phyloP scores from a whole-genome alignment of 768 basidiomycete species.

The Phallus indusiatus region DNA sequence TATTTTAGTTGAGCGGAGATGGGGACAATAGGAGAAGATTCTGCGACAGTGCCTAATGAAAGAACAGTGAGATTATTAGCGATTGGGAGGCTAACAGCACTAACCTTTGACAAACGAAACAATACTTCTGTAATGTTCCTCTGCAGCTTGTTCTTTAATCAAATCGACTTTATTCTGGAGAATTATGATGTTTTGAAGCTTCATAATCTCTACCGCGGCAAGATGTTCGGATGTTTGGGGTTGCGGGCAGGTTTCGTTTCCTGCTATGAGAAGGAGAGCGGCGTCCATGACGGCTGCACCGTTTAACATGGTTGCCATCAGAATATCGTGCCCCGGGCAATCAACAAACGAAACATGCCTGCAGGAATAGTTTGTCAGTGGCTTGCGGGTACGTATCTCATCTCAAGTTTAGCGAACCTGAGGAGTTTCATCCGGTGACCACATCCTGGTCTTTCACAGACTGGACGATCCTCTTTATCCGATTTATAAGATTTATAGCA shows the following conservation, averaged over 20 bases:
- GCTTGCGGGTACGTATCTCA: not conserved
- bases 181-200: slow-evolving; percentile 94
- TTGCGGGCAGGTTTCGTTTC: slow-evolving; percentile 98
- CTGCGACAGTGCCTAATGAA: slow-evolving; percentile 84
- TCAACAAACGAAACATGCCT: slow-evolving; percentile 97
- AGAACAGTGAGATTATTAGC: not conserved
- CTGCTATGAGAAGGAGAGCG: slow-evolving; percentile 88
- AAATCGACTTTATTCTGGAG: slow-evolving; percentile 98
- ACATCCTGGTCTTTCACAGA: slow-evolving; percentile 91
- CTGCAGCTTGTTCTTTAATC: slow-evolving; percentile 88
- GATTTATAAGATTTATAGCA: slow-evolving; percentile 92
- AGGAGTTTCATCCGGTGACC: slow-evolving; percentile 83
- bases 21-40: slow-evolving; percentile 95
- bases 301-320: slow-evolving; percentile 99
- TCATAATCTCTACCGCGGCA: slow-evolving; percentile 99
- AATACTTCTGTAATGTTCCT: slow-evolving; percentile 96
- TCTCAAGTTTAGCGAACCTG: slow-evolving; percentile 30
- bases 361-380: not conserved
- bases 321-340: slow-evolving; percentile 96
- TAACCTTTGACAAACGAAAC: slow-evolving; percentile 88
- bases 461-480: slow-evolving; percentile 88
- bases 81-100: slow-evolving; percentile 12
- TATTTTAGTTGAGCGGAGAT: slow-evolving; percentile 98
- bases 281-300: slow-evolving; percentile 99
- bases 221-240: slow-evolving; percentile 98